Evolutionary conservation across 768 basidiomycete genomes (phyloP).

Genomic region (Steccherinum ochraceum): DNA sequence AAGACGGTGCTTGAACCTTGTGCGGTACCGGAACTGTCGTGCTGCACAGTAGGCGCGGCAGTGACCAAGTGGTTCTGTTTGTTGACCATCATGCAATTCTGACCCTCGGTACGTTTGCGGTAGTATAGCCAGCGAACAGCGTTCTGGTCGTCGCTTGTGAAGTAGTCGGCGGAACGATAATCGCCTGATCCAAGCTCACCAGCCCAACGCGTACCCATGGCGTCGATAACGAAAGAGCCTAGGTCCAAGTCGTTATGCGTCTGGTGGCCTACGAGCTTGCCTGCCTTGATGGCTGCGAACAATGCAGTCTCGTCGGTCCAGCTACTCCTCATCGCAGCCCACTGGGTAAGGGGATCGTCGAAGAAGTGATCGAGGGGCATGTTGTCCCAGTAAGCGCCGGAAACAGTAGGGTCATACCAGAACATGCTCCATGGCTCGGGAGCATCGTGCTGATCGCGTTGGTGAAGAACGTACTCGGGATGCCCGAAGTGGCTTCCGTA

Average conservation of each 20-base stretch:
- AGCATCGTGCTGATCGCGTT: conserved; percentile 71
- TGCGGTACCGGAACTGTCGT: conserved; percentile 42
- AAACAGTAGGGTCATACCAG: conserved; percentile 85
- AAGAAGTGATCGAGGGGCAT: conserved; percentile 81
- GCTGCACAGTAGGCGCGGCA: conserved; percentile 50
- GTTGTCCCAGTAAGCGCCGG: conserved; percentile 91
- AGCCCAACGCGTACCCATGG: conserved; percentile 88
- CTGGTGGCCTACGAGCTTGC: conserved; percentile 75
- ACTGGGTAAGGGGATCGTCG: conserved; percentile 62
- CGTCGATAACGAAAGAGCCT: conserved; percentile 95
- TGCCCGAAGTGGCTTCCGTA: conserved; percentile 64
- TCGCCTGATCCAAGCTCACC: conserved; percentile 91
- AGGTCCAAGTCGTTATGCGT: conserved; percentile 93
- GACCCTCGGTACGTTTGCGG: conserved; percentile 94
- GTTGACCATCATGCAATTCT: conserved; percentile 85
- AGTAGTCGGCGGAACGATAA: conserved; percentile 75
- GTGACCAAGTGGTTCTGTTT: conserved; percentile 75
- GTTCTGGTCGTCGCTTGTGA: conserved; percentile 63
- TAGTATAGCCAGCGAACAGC: conserved; percentile 86
- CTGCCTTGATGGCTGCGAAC: conserved; percentile 87
- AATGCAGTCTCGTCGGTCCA: conserved; percentile 86
- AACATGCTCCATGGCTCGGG: conserved; percentile 56
- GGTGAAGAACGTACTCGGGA: conserved; percentile 78
- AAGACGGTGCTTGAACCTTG: conserved; percentile 90
- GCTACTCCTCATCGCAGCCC: conserved; percentile 86